Conservation (phyloP, 345 rosid genomes). For the Syzygium aqueum region DNA sequence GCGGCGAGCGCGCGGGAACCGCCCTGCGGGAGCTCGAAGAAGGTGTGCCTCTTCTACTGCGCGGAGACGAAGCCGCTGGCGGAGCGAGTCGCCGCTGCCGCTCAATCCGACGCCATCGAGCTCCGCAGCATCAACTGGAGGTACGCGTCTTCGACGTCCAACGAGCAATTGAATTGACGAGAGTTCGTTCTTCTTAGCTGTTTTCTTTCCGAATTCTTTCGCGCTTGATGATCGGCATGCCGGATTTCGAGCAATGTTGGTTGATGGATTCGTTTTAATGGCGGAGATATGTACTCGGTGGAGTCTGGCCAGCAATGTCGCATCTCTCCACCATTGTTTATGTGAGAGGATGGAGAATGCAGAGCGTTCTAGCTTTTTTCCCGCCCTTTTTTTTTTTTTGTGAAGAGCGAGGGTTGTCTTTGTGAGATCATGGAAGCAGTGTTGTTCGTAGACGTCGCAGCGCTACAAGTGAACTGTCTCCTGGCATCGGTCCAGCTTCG, state of each 20-base stretch:
- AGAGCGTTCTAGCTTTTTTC: too few relatives aligned
- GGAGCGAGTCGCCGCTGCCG: conserved; percentile 59
- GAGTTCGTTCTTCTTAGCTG: background rate
- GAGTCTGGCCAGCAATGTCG: background rate
- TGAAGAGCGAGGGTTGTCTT: too few relatives aligned
- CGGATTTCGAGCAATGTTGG: background rate
- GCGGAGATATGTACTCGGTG: rapidly evolving
- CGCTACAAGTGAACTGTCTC: too few relatives aligned
- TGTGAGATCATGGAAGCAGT: too few relatives aligned
- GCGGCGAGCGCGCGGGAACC: conserved; percentile 41
- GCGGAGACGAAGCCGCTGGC: conserved; percentile 77
- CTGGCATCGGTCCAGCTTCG: too few relatives aligned
- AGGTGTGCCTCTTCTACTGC: conserved; percentile 67
- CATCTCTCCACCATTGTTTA: background rate
- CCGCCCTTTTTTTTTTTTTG: too few relatives aligned
- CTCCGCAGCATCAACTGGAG: conserved; percentile 83
- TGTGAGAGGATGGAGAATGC: too few relatives aligned
- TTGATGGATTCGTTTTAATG: background rate
- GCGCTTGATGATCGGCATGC: background rate
- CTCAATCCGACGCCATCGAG: conserved; percentile 71
- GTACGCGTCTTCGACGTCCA: conserved; percentile 15
- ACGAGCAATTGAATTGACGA: background rate
- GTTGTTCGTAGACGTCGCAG: too few relatives aligned
- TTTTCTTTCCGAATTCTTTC: background rate
- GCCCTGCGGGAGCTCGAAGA: conserved; percentile 40